Evolutionary conservation across 208 protist species (phyloP).

Genomic region (Strigomonas galati): DNA sequence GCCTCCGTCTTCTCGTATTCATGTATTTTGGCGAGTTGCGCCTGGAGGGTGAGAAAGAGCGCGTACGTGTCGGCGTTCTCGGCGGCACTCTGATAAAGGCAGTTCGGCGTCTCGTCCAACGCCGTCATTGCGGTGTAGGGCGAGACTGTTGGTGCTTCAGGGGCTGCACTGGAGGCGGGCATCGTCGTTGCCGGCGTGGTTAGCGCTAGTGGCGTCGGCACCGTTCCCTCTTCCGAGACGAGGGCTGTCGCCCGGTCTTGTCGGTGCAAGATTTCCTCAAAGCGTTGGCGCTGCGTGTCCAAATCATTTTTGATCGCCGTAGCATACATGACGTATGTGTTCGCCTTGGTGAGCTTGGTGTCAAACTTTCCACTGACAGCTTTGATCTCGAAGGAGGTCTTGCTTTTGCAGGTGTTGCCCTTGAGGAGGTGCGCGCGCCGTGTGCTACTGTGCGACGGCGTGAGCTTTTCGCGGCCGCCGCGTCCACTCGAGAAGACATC

Average conservation of each 20-base stretch:
- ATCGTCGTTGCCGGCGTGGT: not conserved
- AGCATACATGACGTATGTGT: constrained; percentile 68
- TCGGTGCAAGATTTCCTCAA: constrained; percentile 31
- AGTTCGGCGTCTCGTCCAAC: not conserved
- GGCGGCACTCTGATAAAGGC: not conserved
- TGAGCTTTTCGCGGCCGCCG: too few relatives aligned
- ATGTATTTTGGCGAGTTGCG: not conserved
- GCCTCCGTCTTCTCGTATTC: constrained; percentile 21
- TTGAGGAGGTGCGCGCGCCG: too few relatives aligned
- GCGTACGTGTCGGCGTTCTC: not conserved
- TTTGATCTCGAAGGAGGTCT: constrained; percentile 75
- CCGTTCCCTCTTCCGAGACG: too few relatives aligned
- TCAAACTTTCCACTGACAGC: constrained; percentile 80
- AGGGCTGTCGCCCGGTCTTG: too few relatives aligned
- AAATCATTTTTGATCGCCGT: constrained; percentile 77
- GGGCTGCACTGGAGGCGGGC: not conserved
- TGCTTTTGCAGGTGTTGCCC: too few relatives aligned
- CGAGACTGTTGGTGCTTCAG: not conserved
- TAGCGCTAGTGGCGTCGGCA: not conserved
- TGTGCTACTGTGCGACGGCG: too few relatives aligned
- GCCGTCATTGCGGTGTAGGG: not conserved
- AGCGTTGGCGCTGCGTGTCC: constrained; percentile 52
- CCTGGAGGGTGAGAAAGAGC: not conserved
- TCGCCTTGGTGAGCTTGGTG: constrained; percentile 63
- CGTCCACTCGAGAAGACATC: too few relatives aligned